Percentiles rank a stretch among this genome's conserved stretches.
Conservation (phyloP, 164 flowering plant genomes). For the Macadamia integrifolia region DNA sequence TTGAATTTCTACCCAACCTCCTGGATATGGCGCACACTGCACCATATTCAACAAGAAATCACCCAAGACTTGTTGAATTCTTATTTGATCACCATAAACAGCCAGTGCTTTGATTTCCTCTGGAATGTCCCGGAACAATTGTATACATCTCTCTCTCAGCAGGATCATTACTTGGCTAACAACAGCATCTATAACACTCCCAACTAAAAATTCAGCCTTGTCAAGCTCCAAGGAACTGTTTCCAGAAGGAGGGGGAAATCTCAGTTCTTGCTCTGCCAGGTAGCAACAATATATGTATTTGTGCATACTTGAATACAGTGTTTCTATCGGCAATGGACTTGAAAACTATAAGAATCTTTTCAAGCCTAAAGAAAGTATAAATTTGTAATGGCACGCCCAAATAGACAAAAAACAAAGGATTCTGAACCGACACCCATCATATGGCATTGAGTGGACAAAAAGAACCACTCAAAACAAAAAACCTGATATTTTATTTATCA, state of each 20-base stretch:
- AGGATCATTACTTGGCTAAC: slow-evolving; percentile 86
- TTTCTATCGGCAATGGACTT: too few species aligned
- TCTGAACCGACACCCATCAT: too few species aligned
- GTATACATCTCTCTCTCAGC: slow-evolving; percentile 70
- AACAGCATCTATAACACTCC: slow-evolving; percentile 81
- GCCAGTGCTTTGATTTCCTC: slow-evolving; percentile 74
- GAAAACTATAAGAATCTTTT: too few species aligned
- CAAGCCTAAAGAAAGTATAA: too few species aligned
- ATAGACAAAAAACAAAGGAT: too few species aligned
- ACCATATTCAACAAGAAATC: slow-evolving; percentile 82
- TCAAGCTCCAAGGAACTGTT: slow-evolving; percentile 72
- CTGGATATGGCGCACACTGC: slow-evolving; percentile 71
- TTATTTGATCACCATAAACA: slow-evolving; percentile 78
- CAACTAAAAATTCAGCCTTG: slow-evolving; percentile 62
- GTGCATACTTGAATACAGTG: too few species aligned
- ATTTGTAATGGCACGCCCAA: too few species aligned
- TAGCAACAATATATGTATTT: too few species aligned
- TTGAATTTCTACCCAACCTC: slow-evolving; percentile 96
- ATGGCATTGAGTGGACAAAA: too few species aligned
- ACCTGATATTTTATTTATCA: too few species aligned
- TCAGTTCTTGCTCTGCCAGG: not conserved
- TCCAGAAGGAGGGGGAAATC: slow-evolving; percentile 9
- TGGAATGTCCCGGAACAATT: slow-evolving; percentile 80
- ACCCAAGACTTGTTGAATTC: slow-evolving; percentile 80
- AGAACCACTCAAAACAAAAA: too few species aligned